Evolutionary conservation across 23 red algal genomes (phyloP).

Genomic region (Agarophyton chilense): DNA sequence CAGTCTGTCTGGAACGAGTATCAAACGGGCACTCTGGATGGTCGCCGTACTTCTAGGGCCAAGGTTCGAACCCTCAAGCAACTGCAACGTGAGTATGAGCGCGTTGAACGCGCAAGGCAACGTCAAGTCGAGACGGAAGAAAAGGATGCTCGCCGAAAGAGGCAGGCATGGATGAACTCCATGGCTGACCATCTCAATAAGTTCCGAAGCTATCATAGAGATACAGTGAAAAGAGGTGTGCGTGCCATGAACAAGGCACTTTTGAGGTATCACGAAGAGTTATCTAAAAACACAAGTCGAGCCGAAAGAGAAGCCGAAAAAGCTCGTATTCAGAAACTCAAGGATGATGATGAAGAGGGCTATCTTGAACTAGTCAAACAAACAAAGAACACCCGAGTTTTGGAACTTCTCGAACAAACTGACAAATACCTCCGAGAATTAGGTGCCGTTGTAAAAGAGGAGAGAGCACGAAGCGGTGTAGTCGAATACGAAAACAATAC

Average conservation of each 20-base stretch:
- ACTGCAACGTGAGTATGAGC: constrained; percentile 84
- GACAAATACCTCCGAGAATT: constrained; percentile 94
- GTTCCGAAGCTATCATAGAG: constrained; percentile 78
- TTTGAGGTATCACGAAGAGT: constrained; percentile 84
- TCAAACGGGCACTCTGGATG: constrained; percentile 44
- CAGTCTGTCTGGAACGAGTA: constrained; percentile 65
- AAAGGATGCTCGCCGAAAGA: constrained; percentile 69
- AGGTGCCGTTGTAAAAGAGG: constrained; percentile 82
- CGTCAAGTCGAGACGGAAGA: constrained; percentile 78
- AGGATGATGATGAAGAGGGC: constrained; percentile 97
- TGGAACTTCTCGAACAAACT: constrained; percentile 92
- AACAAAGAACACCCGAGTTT: constrained; percentile 91
- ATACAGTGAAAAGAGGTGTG: constrained; percentile 58
- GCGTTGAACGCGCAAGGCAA: constrained; percentile 42
- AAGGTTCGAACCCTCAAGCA: constrained; percentile 53
- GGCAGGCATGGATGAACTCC: constrained; percentile 72
- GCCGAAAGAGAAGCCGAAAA: constrained; percentile 90
- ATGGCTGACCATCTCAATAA: constrained; percentile 74
- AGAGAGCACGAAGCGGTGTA: constrained; percentile 69
- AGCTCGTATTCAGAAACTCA: constrained; percentile 89
- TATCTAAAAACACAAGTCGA: constrained; percentile 58
- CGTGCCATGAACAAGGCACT: constrained; percentile 66
- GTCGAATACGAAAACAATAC: constrained; percentile 78
- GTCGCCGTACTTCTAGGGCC: constrained; percentile 62
- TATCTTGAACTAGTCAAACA: constrained; percentile 94